These are phyloP conservation scores for Spergularia azorica DNA, from an alignment of 179 eudicot genomes.

Conservation along the genomic window DNA sequence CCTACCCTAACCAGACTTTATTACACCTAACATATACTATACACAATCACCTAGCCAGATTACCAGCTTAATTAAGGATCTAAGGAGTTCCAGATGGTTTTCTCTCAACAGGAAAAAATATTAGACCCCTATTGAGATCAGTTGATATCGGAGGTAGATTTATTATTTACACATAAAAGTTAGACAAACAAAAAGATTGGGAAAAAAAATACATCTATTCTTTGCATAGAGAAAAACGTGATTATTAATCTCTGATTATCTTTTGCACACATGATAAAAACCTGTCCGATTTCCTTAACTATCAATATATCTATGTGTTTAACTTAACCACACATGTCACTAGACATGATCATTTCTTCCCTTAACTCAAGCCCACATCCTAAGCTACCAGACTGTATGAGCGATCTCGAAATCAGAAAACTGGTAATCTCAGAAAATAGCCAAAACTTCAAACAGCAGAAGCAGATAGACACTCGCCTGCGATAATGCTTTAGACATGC, in stretches of 20 bases:
- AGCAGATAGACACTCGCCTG: conserved; percentile 45
- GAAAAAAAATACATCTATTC: background rate
- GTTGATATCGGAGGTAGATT: background rate
- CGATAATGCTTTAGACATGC: conserved; percentile 70
- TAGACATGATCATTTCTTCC: no score
- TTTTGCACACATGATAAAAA: background rate
- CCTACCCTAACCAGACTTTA: conserved; percentile 4
- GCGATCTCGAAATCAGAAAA: background rate
- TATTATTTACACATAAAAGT: background rate
- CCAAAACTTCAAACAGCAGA: background rate
- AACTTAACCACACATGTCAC: conserved; percentile 4
- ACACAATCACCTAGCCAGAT: background rate
- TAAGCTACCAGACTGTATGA: background rate
- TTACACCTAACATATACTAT: background rate
- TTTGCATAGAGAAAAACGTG: background rate
- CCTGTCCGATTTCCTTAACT: no score
- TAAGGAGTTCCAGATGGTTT: background rate
- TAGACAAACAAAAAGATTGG: background rate
- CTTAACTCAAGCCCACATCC: no score
- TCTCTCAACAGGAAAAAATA: background rate
- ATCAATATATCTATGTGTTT: background rate
- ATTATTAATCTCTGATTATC: background rate
- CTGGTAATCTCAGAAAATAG: background rate
- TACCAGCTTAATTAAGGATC: background rate
- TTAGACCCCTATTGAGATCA: background rate